Evolutionary conservation across 495 filamentous ascomycete genomes (phyloP).

Genomic region (Xylaria venustula): DNA sequence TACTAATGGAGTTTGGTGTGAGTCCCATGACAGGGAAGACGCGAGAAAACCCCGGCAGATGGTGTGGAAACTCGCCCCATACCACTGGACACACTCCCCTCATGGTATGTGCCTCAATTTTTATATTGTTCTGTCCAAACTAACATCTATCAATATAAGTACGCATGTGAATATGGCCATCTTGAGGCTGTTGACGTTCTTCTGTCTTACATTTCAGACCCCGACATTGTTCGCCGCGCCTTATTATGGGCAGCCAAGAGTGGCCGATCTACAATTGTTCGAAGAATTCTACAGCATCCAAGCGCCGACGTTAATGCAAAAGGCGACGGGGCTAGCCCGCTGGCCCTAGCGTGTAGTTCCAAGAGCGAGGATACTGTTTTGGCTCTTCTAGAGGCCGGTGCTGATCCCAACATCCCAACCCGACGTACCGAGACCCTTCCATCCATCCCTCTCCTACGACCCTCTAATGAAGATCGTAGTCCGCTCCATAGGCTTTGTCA

Average conservation of each 20-base stretch:
- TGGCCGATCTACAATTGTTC: slow-evolving; percentile 15
- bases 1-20: slow-evolving; percentile 29
- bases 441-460: too few species aligned
- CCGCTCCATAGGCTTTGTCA: neutral
- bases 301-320: neutral
- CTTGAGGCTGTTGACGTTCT: slow-evolving; percentile 24
- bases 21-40: slow-evolving; percentile 30
- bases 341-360: slow-evolving; percentile 22
- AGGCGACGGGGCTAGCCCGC: slow-evolving; percentile 16
- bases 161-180: slow-evolving; percentile 26
- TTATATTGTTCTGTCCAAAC: neutral
- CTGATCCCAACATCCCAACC: slow-evolving; percentile 15
- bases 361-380: slow-evolving; percentile 2
- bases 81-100: slow-evolving; percentile 15
- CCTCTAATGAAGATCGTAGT: neutral
- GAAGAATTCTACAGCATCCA: slow-evolving; percentile 17
- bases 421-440: too few species aligned
- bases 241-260: slow-evolving; percentile 22
- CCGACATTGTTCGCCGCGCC: slow-evolving; percentile 15
- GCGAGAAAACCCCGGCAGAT: slow-evolving; percentile 12
- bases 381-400: slow-evolving; percentile 10
- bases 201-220: slow-evolving; percentile 17
- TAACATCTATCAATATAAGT: slow-evolving; percentile 8
- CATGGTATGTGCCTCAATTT: neutral
- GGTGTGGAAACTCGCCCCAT: neutral